Base-by-base conservation (phyloP, 805 yeast species). In the Grigorovia jiainica region DNA sequence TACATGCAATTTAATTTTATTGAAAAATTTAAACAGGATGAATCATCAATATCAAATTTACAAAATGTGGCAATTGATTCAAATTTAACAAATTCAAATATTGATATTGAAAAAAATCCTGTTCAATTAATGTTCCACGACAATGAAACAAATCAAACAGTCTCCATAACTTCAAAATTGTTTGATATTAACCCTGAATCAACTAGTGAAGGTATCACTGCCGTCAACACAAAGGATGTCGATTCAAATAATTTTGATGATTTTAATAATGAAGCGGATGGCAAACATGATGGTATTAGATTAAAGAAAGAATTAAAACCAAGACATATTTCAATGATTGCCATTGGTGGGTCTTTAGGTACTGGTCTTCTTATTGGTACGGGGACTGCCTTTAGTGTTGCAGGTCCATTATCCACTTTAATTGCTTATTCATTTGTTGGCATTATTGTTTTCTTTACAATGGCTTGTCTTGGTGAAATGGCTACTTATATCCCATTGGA, bases 401-500 rank as follows among this genome's bases (percentile, higher is more conserved):
- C 75, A 9, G 78, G 79, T 3, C 78, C 78, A 5, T 72, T 71
- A 3, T 67, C 78, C 2, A 55, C 75, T 51, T 52, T 77, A 21
- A 58, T 76, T 20, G 70, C 75, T 33, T 77, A 68, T 48, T 39
- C 64, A 8, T 51, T 76, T 23, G 57, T 54, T 8, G 84, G 84
- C 16, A 54, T 72, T 44, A 72, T 75, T 58, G 72, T 80, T 47
- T 73, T 71, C 45, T 69, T 73, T 50, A 76, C 78, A 15, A 43
- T 46, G 44, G 38, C 70, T 45, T 71, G 76, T 72, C 48, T 40
- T n/a, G 43, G 43, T n/a, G 43, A 79, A 60, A 66, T 79, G 51
- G 81, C 84, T 24, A 71, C 84, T 13, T 77, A 70, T 50, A 67
- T 78, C 43, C 86, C 86, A 3, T 61, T 78, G 47, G 79, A 75